Percentiles rank a stretch among this genome's conserved stretches.
Evolutionary conservation across 2,329 filamentous ascomycete genomes (phyloP).

Genomic region (Colletotrichum horii): DNA sequence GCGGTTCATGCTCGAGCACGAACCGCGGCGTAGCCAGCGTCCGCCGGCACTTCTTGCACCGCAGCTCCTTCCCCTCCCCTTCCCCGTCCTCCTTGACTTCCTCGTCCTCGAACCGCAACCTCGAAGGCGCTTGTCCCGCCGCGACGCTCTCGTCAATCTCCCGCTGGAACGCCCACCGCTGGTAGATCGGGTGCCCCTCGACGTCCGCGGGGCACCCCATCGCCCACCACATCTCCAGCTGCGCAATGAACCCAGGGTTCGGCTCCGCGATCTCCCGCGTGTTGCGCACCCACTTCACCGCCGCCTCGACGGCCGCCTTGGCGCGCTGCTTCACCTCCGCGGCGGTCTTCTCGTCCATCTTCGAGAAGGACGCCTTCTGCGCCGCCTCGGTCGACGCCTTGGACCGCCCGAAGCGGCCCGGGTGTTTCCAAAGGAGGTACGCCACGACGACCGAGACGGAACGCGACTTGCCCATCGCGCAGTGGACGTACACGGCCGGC

Average conservation of each 20-base stretch:
- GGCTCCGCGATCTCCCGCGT: constrained; percentile 82
- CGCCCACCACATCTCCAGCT: constrained; percentile 84
- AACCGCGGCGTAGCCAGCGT: constrained; percentile 63
- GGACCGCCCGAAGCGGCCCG: constrained; percentile 53
- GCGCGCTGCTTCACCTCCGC: constrained; percentile 39
- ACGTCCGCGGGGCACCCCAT: constrained; percentile 78
- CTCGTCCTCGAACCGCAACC: constrained; percentile 84
- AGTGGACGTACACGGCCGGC: constrained; percentile 65
- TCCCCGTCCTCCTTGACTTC: constrained; percentile 37
- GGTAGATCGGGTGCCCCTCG: constrained; percentile 76
- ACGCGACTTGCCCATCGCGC: constrained; percentile 95
- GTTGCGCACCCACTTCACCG: constrained; percentile 72
- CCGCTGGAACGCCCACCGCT: constrained; percentile 68
- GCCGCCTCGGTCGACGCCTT: constrained; percentile 43
- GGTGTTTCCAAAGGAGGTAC: constrained; percentile 77
- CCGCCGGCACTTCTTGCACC: constrained; percentile 90
- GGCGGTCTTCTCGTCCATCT: constrained; percentile 24
- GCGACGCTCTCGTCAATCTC: constrained; percentile 65
- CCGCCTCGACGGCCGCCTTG: constrained; percentile 56
- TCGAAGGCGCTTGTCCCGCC: constrained; percentile 79
- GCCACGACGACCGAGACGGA: constrained; percentile 85
- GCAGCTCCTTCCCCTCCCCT: constrained; percentile 60
- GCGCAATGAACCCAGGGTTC: constrained; percentile 89
- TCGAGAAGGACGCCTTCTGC: not conserved
- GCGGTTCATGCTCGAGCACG: constrained; percentile 66